Conservation (phyloP, 2,329 filamentous ascomycete species). For the Diaporthe humulicola region DNA sequence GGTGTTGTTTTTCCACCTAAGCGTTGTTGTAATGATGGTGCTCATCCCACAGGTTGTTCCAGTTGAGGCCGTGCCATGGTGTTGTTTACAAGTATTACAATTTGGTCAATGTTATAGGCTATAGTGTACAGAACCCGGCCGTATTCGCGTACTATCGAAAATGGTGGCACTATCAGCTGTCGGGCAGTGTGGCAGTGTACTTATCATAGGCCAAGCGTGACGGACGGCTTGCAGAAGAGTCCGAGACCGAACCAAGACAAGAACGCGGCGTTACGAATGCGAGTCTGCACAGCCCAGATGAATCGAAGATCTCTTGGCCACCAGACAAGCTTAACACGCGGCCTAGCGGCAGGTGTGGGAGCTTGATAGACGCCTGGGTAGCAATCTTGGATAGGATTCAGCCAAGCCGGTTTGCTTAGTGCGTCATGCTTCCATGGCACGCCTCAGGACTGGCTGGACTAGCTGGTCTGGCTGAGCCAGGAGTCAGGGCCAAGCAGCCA, state of each 20-base stretch:
- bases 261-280: conserved; percentile 22
- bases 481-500: conserved; percentile 28
- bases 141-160: not conserved
- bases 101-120: not conserved
- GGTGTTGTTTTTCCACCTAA: not conserved
- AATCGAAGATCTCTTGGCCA: conserved; percentile 23
- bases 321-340: conserved; percentile 9
- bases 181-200: not conserved
- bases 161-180: not conserved
- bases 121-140: not conserved
- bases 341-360: conserved; percentile 23
- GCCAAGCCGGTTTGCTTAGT: conserved; percentile 21
- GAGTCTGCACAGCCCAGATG: conserved; percentile 14
- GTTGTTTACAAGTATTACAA: not conserved
- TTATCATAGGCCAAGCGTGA: not conserved
- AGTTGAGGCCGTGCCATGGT: not conserved
- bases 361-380: conserved; percentile 10
- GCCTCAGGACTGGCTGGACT: conserved; percentile 16
- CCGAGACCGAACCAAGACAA: conserved; percentile 7
- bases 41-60: not conserved
- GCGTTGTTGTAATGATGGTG: not conserved
- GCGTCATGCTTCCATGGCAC: conserved; percentile 23
- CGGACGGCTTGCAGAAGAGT: not conserved
- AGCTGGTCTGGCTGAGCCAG: conserved; percentile 13
- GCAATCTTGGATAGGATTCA: conserved; percentile 20